Percentiles rank a stretch among this genome's conserved stretches.
phyloP scores from a whole-genome alignment of 2,329 filamentous ascomycete species.

The Xylariaceae sp. region DNA sequence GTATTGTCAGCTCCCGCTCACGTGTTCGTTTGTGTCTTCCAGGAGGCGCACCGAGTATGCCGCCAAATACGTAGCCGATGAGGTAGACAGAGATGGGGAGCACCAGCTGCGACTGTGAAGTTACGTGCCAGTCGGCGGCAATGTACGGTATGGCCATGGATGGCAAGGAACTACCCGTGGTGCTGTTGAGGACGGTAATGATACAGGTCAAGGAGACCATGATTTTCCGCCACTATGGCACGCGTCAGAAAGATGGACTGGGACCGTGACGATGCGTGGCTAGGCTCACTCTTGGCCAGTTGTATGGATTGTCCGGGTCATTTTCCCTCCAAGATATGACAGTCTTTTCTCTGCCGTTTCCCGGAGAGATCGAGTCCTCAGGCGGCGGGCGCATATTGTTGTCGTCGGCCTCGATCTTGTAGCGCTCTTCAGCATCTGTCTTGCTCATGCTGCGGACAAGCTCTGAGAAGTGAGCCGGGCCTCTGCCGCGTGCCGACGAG shows the following conservation, averaged over 20 bases:
- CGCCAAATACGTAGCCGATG: constrained; percentile 54
- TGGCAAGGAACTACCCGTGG: constrained; percentile 57
- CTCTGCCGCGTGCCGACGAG: no score
- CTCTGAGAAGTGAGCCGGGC: constrained; percentile 13
- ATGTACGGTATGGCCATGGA: constrained; percentile 56
- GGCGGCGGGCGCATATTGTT: no score
- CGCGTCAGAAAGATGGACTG: constrained; percentile 4
- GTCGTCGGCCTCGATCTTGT: constrained; percentile 34
- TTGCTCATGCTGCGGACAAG: constrained; percentile 26
- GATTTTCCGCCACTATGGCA: constrained; percentile 42
- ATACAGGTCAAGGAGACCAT: constrained; percentile 48
- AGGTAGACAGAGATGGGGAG: constrained; percentile 58
- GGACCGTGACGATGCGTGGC: not conserved
- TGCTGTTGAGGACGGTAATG: constrained; percentile 58
- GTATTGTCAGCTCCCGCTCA: constrained; percentile 23
- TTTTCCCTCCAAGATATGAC: constrained; percentile 39
- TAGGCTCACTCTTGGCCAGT: constrained; percentile 36
- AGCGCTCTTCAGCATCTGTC: constrained; percentile 33
- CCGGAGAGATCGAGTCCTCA: constrained; percentile 11
- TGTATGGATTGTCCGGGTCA: constrained; percentile 46
- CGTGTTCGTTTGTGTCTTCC: not conserved
- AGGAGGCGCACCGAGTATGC: constrained; percentile 6
- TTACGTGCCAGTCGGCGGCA: constrained; percentile 47
- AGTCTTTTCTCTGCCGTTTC: constrained; percentile 12
- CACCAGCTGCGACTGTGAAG: constrained; percentile 35